Percentiles rank a stretch among this genome's conserved stretches.
These are phyloP conservation scores for Tephrocybe sp. DNA, from an alignment of 768 basidiomycete genomes.

Conservation along the genomic window DNA sequence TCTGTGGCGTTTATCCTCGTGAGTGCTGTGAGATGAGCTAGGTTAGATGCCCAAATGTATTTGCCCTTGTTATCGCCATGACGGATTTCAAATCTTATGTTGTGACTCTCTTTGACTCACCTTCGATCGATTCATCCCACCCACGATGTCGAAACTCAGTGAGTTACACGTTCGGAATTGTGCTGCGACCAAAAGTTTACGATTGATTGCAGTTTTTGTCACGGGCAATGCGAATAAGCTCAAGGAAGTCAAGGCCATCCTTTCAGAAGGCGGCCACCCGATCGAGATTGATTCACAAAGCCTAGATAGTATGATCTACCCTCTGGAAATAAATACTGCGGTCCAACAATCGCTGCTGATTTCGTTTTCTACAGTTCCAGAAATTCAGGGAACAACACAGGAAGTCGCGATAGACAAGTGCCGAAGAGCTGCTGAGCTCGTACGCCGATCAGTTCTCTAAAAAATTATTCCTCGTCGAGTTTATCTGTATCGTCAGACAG, in stretches of 20 bases:
- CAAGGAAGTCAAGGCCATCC: constrained; percentile 81
- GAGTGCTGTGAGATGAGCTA: too few relatives aligned
- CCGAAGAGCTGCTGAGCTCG: constrained; percentile 76
- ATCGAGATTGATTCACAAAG: constrained; percentile 76
- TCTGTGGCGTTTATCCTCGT: too few relatives aligned
- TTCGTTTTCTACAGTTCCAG: constrained; percentile 63
- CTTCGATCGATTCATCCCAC: too few relatives aligned
- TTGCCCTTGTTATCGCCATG: too few relatives aligned
- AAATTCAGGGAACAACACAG: constrained; percentile 89
- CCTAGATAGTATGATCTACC: constrained; percentile 67
- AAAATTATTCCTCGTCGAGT: not conserved
- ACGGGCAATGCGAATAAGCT: constrained; percentile 95
- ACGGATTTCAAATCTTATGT: too few relatives aligned
- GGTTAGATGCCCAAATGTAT: too few relatives aligned
- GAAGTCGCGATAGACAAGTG: constrained; percentile 91
- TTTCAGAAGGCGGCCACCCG: constrained; percentile 58
- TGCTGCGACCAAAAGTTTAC: not conserved
- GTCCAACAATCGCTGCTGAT: not conserved
- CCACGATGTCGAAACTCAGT: too few relatives aligned
- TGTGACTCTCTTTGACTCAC: too few relatives aligned
- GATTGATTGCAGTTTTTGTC: constrained; percentile 72
- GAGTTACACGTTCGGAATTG: not conserved
- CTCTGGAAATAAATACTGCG: not conserved
- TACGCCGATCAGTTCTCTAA: constrained; percentile 25
- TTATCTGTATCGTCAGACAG: constrained; percentile 30